phyloP scores from a whole-genome alignment of 768 basidiomycete genomes.

The Phylloporus sp. region DNA sequence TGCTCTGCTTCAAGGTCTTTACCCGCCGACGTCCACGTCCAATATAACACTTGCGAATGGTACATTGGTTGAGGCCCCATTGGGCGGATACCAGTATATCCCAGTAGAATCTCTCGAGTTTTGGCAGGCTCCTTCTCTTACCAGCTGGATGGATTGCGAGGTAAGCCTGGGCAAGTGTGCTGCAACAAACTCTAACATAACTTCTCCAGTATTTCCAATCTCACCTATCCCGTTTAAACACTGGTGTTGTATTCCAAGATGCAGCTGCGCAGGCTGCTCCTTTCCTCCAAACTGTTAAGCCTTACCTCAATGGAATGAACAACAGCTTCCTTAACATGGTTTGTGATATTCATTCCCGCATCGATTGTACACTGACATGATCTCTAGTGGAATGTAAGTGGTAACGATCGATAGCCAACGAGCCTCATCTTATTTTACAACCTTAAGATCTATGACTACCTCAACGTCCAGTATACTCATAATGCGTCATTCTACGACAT shows the following conservation, averaged over 20 bases:
- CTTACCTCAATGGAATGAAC: conserved; percentile 64
- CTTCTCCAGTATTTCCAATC: conserved; percentile 23
- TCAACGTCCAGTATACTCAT: conserved; percentile 72
- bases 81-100: too few relatives aligned
- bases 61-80: conserved; percentile 60
- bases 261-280: conserved; percentile 50
- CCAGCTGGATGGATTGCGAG: conserved; percentile 69
- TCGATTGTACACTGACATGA: conserved; percentile 8
- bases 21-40: conserved; percentile 67
- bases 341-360: conserved; percentile 25
- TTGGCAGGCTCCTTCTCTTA: conserved; percentile 55
- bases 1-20: conserved; percentile 79
- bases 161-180: conserved; percentile 22
- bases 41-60: conserved; percentile 72
- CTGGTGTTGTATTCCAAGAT: conserved; percentile 46
- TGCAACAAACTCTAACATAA: not conserved
- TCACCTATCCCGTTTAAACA: conserved; percentile 22
- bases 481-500: conserved; percentile 73
- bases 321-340: conserved; percentile 64
- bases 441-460: conserved; percentile 65
- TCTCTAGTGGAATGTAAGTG: conserved; percentile 65
- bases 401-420: not conserved
- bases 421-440: not conserved
- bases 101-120: conserved; percentile 59
- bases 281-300: conserved; percentile 62